Base-by-base conservation (phyloP, 2,329 filamentous ascomycete species). In the Pestalotiopsis sp. region DNA sequence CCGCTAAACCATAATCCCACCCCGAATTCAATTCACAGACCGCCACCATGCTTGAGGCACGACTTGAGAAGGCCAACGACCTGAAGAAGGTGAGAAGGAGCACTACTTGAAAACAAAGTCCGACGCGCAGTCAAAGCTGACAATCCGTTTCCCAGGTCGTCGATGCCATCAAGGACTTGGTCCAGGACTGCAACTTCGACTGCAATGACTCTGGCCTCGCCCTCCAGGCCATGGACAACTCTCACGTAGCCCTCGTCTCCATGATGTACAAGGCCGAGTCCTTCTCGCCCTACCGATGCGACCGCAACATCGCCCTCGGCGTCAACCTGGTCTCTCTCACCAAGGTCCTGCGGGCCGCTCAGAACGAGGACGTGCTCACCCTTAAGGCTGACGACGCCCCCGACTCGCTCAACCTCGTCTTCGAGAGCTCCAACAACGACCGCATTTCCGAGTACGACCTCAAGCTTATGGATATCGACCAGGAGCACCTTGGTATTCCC, bases 131-230 rank as follows among this genome's bases (percentile, higher is more conserved):
- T 27, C 23, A 27, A 36, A 23, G 38, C 67, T 61, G 31, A 60
- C 73, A 66, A 75, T 78, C 68, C 17, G 17, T 9, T 52, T 7
- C 78, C 68, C 74, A 97, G 94, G 93, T 98, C 72, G 95, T 99
- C 78, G 97, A 99, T 81, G 94, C 97, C 76, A 98, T 99, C 91
- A 98, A 98, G 85, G 96, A 99, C 78, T 91, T 99, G 65, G 96
- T 99, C 66, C 96, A 98, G 84, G 96, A 99, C 85, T 99, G 96
- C 91, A 99, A 99, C 86, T 99, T 99, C 85, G 96, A 99, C 88
- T 99, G 97, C 92, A 99, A 98, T 92, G 97, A 99, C 88, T 95
- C 94, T 67, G 96, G 96, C 71, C 96, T 99, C 78, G 95, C 95
- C 65, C 93, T 99, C 68, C 96, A 99, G 84, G 96, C 96, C 78